Percentiles rank a stretch among this genome's conserved stretches.
phyloP scores from a whole-genome alignment of 345 rosid genomes.

The Balakata baccata region DNA sequence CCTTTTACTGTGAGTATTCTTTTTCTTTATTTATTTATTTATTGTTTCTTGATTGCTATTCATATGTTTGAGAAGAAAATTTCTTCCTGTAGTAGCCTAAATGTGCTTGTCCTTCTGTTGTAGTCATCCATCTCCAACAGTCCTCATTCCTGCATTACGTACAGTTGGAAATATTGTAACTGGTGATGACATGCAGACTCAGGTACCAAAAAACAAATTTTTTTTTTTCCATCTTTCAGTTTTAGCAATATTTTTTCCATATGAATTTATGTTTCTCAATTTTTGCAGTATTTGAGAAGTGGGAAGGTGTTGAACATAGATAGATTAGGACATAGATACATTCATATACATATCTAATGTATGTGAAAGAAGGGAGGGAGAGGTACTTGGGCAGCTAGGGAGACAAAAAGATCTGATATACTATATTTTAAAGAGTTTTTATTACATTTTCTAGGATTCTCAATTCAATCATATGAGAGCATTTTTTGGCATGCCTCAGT shows the following conservation, averaged over 20 bases:
- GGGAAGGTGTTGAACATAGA: not conserved
- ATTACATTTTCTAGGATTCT: not conserved
- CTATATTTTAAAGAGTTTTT: not conserved
- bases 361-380: too few relatives aligned
- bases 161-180: conserved; percentile 34
- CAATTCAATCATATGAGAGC: not conserved
- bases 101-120: conserved; percentile 10
- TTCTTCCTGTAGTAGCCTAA: not conserved
- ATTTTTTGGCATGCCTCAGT: not conserved
- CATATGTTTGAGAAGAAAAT: not conserved
- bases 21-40: too few relatives aligned
- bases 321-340: too few relatives aligned
- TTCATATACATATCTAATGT: too few relatives aligned
- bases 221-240: not conserved
- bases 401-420: not conserved
- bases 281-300: not conserved
- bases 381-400: too few relatives aligned
- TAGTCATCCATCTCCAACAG: conserved; percentile 30
- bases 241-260: not conserved
- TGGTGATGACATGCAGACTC: conserved; percentile 35
- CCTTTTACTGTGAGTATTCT: conserved; percentile 18
- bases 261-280: not conserved
- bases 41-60: too few relatives aligned
- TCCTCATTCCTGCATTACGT: conserved; percentile 29
- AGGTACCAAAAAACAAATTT: conserved; percentile 10